Evolutionary conservation across 1,284 basidiomycete species (phyloP), one percentile per base, ranked within the genome.

Genomic region (Sanguinoderma infundibulare): DNA sequence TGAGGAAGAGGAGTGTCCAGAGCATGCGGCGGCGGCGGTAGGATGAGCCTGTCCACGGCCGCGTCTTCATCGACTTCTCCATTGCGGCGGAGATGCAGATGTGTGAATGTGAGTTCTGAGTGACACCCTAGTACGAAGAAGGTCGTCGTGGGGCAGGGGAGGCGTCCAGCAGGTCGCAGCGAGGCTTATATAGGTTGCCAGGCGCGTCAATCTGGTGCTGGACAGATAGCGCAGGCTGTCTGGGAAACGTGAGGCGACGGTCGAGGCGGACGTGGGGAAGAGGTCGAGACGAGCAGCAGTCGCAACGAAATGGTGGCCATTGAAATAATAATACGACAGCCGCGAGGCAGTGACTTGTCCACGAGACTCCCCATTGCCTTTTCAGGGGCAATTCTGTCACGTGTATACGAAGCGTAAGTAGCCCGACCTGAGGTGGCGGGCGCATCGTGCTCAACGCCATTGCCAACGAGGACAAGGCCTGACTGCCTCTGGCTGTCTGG

Each of bases 21-120:
- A 83, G 47, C 58, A 83, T 65, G 55, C 84, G 81, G 2, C 83
- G 79, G 24, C 81, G 77, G 26, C 82, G 80, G 61, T 77, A 74
- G 12, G 76, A 71, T 24, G 74, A 66, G 60, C 70, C 60, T 42
- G 63, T 28, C 63, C 63, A 67, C 5, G 61, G 62, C 17, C 63
- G 59, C 15, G 61, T 28, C 30, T 44, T 55, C 53, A 55, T 55
- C 12, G 24, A 26, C 10, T 22, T n/a, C 5, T 26, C 34, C 12
- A 6, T 44, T 1, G 38, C 22, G 40, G 12, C 9, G 10, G 22
- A 10, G 53, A 17, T 44, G 39, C 14, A 22, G 8, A 3, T 20
- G 15, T 7, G 51, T 20, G 28, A 8, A 2, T 35, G 3, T 3
- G 15, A 20, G 38, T 7, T 36, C 5, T 20, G 9, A 8, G 14